A percentile compares a stretch with the other conserved stretches of the same genome.
phyloP scores from a whole-genome alignment of 768 basidiomycete species.

The Rossbeevera mucosa region DNA sequence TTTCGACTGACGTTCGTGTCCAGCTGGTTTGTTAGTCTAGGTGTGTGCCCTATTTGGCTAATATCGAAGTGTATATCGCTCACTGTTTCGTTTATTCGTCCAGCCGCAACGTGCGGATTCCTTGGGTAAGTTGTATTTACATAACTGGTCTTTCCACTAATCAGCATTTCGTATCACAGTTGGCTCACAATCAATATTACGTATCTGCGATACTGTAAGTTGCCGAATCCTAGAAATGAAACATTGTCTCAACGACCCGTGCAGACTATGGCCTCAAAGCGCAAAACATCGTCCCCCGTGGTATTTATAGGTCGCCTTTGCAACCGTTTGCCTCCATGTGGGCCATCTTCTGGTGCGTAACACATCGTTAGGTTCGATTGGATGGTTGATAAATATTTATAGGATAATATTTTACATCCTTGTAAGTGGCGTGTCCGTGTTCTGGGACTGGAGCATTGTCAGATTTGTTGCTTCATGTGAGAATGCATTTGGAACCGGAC shows the following conservation, averaged over 20 bases:
- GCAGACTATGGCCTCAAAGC: slow-evolving; percentile 14
- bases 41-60: slow-evolving; percentile 28
- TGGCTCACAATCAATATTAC: slow-evolving; percentile 71
- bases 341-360: slow-evolving; percentile 64
- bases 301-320: slow-evolving; percentile 57
- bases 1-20: slow-evolving; percentile 21
- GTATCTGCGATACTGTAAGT: slow-evolving; percentile 66
- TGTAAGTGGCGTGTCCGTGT: slow-evolving; percentile 53
- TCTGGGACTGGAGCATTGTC: slow-evolving; percentile 56
- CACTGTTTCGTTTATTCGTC: neutral
- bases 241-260: slow-evolving; percentile 31
- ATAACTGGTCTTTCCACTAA: slow-evolving; percentile 28
- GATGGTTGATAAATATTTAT: neutral
- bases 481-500: neutral
- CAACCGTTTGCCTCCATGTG: slow-evolving; percentile 70
- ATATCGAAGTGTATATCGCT: neutral
- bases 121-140: slow-evolving; percentile 26
- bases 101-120: slow-evolving; percentile 60
- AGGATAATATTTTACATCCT: slow-evolving; percentile 48
- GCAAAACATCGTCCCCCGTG: slow-evolving; percentile 51
- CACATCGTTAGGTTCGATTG: slow-evolving; percentile 15
- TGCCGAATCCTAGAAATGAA: neutral
- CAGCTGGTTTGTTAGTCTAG: slow-evolving; percentile 68
- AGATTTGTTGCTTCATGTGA: slow-evolving; percentile 45
- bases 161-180: slow-evolving; percentile 42